Base-by-base conservation (phyloP, 192 early-diverging fungal genomes). In the Umbelopsis sp. region DNA sequence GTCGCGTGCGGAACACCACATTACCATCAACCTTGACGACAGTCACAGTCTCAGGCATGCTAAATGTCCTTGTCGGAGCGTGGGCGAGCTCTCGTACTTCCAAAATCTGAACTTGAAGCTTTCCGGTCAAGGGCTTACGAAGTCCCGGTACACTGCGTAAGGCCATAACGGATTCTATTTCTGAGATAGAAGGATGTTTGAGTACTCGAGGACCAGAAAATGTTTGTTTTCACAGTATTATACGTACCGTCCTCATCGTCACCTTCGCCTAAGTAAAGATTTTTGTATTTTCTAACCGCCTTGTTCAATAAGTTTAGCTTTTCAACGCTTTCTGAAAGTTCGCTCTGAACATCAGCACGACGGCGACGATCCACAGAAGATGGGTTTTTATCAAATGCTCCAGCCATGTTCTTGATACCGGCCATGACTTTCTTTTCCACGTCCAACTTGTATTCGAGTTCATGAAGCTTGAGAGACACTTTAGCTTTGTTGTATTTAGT, bases 361-460 rank as follows among this genome's bases (percentile, higher is more conserved):
- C 84, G 86, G 72, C 87, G 90, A n/a, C 69, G 51, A 64, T 82
- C 81, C 11, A 78, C 80, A 58, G 75, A 69, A 16, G 81, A 77
- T 18, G 84, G 83, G 50, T 87, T 80, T 50, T 78, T 75, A 70
- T 83, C 82, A 37, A 82, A 79, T 45, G 83, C 86, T 53, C 74
- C 65, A 13, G 69, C 79, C 71, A 97, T 88, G 49, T 87, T 81
- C 72, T 94, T 87, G 12, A 90, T 92, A 33, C 93, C 95, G 33
- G 87, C 91, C 71, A 90, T 85, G n/a, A 99, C 89, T 80, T 96
- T 96, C 72, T 86, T 90, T 82, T 99, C 98, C 21, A 98, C 91
- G 64, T 96, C 93, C 16, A 98, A 88, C 81, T 98, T 97, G 74
- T 88, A 91, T 44, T 90, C 89, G 35, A 97, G 85, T 78, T 97